Base-by-base conservation (phyloP, 371 early-diverging fungal species). In the Cokeromyces recurvatus region DNA sequence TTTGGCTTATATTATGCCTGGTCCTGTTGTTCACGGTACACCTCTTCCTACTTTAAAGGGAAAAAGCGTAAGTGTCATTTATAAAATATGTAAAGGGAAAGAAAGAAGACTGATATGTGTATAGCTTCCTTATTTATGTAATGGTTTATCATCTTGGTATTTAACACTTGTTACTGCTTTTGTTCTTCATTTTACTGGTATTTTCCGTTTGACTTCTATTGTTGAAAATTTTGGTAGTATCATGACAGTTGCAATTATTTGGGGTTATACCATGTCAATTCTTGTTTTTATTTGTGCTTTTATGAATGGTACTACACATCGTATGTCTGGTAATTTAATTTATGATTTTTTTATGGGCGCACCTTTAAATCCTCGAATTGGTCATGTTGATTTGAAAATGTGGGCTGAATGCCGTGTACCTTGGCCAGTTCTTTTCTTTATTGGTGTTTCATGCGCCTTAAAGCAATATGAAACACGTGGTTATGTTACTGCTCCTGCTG, bases 271-370 rank as follows among this genome's bases (percentile, higher is more conserved):
- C 25, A 52, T 79, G 60, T 73, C 80, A 2, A 57, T 74, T 4
- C 38, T 62, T 15, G 67, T 74, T 4, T 78, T 74, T n/a, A n/a
- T 66, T 6, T 44, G 35, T 22, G 60, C 72, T 37, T 48, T 59
- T 10, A 21, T 66, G 6, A 58, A 57, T 17, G 70, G 70, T 35
- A 68, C 64, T 16, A 54, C 68, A 31, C 79, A 81, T 47, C 74
- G 81, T 48, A 78, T 83, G 81, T 81, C 90, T 24, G 89, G 90
- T 22, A 82, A 86, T 68, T 47, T 78, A 19, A 48, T 88, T 38
- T 91, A 93, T 62, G 92, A 93, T 51, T 82, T 77, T 51, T 85
- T 82, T 52, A 87, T 87, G 81, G 87, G 87, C 43, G 81, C 74
- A 39, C 62, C 66, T 41, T 69, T 86, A 46, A 91, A 91, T 68